Evolutionary conservation across 805 yeast genomes (phyloP), one percentile per base, ranked within the genome.

Genomic region (Saturnispora diversa): DNA sequence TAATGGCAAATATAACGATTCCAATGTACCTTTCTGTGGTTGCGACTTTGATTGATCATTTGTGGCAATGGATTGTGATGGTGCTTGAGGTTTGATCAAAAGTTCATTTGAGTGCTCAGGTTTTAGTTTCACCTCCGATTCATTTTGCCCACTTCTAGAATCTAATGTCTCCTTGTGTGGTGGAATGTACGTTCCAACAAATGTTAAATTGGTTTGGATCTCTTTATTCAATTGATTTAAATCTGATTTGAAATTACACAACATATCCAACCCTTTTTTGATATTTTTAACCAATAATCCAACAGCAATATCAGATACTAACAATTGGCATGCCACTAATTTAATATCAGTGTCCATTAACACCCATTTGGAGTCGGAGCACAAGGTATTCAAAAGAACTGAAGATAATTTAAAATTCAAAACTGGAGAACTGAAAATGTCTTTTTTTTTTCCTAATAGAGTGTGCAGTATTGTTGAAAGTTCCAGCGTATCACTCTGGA

Each of bases 301-400:
- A 2, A 58, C 4, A 0, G 57, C 59, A 2, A 57, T 47, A 29
- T 55, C 40, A n/a, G 46, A 45, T 9, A 40, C 30, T n/a, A 58
- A 33, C 9, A 52, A 28, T 7, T 34, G 40, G 10, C 24, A 10
- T 1, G 52, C 20, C 1, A 21, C 16, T 1, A 16, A 6, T 22
- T 46, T 38, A 2, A 41, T 15, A 1, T 38, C 24, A 1, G 21
- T 2, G 10, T 50, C 52, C 8, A 49, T 13, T 12, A 55, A 24
- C 2, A 12, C n/a, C 42, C 42, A 39, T 22, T 33, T 39, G 4
- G 34, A 27, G 8, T 39, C 34, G 17, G 23, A 13, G 22, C 37
- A 33, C 16, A 39, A 10, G 5, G 22, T 28, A n/a, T 12, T 27
- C 13, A 39, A 23, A 5, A 39, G 11, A 12, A 24, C 21, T 15